phyloP scores from a whole-genome alignment of 2,329 filamentous ascomycete genomes.

The Trichoderma sp. region DNA sequence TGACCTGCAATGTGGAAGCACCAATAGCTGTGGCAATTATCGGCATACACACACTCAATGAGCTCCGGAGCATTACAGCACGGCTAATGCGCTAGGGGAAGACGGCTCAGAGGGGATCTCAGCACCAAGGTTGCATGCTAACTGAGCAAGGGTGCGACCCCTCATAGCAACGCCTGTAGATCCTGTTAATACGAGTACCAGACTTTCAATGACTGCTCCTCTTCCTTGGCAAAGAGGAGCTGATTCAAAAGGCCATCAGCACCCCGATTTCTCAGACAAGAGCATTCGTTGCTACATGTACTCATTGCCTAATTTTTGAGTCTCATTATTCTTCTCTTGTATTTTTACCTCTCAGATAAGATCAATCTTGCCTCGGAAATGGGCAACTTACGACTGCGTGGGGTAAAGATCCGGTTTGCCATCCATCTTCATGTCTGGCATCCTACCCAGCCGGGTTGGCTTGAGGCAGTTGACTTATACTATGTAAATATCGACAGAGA shows the following conservation, averaged over 20 bases:
- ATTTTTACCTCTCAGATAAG: not conserved
- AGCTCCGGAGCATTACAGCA: not conserved
- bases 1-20: not conserved
- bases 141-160: not conserved
- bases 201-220: not conserved
- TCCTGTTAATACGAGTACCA: not conserved
- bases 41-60: not conserved
- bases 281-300: not conserved
- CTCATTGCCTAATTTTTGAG: not conserved
- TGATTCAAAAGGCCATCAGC: not conserved
- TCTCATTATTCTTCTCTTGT: not conserved
- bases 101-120: not conserved
- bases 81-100: not conserved
- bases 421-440: not conserved
- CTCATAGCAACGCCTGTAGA: not conserved
- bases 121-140: not conserved
- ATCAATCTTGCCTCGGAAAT: not conserved
- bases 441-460: not conserved
- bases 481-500: not conserved
- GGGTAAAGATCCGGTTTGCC: not conserved
- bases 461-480: not conserved
- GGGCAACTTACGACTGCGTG: not conserved
- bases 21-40: not conserved
- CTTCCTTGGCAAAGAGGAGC: not conserved
- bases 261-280: not conserved